A percentile compares a stretch with the other conserved stretches of the same genome.
Evolutionary conservation across 805 yeast species (phyloP).

Genomic region (Saccharomycopsis microspora): DNA sequence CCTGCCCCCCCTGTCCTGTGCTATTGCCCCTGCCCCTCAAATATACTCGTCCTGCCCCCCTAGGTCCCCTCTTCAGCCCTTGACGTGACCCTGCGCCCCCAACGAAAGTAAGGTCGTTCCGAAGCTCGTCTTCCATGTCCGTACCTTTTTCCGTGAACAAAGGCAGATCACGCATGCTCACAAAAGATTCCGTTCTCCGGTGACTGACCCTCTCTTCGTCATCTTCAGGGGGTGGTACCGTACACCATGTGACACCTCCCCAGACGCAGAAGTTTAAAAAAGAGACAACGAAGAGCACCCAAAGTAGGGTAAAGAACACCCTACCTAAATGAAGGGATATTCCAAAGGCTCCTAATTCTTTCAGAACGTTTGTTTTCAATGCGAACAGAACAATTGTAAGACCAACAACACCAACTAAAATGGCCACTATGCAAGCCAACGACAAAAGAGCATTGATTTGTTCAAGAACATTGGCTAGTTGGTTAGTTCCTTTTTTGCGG

Average conservation of each 20-base stretch:
- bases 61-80: too few species aligned
- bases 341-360: constrained; percentile 35
- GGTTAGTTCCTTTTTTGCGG: constrained; percentile 1
- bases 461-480: constrained; percentile 18
- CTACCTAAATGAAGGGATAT: constrained; percentile 31
- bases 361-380: constrained; percentile 21
- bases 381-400: constrained; percentile 22
- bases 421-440: constrained; percentile 23
- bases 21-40: background rate
- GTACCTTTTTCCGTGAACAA: too few species aligned
- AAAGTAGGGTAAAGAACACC: constrained; percentile 30
- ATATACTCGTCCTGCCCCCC: too few species aligned
- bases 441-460: constrained; percentile 29
- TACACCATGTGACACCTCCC: constrained; percentile 43
- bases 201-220: background rate
- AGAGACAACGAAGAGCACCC: constrained; percentile 24
- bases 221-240: constrained; percentile 27
- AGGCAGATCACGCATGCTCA: too few species aligned
- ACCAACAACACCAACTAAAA: constrained; percentile 23
- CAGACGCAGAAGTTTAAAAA: constrained; percentile 21
- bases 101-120: background rate
- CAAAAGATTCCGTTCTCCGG: background rate
- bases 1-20: background rate
- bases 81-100: background rate
- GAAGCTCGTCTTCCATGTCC: background rate